Conservation (phyloP, 2,329 filamentous ascomycete genomes). For the Botrytis aclada region DNA sequence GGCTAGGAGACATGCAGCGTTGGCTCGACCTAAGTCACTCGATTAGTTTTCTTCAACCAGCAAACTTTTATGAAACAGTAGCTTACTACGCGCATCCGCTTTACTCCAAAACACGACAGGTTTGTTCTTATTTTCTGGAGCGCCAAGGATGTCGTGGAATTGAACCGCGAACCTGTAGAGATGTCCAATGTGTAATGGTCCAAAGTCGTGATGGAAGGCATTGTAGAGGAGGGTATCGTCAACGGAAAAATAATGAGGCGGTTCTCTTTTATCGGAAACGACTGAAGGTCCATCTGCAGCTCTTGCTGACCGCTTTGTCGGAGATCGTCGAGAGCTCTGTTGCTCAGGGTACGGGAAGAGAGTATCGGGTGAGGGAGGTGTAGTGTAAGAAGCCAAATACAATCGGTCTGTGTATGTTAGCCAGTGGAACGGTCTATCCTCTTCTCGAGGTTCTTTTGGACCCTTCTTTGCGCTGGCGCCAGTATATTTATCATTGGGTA, state of each 20-base stretch:
- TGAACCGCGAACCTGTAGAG: constrained; percentile 94
- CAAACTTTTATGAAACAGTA: constrained; percentile 19
- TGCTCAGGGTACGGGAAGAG: constrained; percentile 75
- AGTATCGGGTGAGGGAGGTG: constrained; percentile 75
- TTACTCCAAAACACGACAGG: constrained; percentile 96
- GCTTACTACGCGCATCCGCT: constrained; percentile 83
- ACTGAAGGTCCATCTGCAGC: constrained; percentile 56
- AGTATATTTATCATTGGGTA: constrained; percentile 21
- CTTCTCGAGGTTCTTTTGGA: constrained; percentile 1
- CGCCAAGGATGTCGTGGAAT: constrained; percentile 91
- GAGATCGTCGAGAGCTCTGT: constrained; percentile 56
- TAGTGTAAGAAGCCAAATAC: constrained; percentile 89
- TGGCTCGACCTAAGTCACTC: constrained; percentile 67
- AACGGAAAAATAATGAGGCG: constrained; percentile 92
- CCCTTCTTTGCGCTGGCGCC: constrained; percentile 13
- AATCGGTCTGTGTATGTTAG: constrained; percentile 70
- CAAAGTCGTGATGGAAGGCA: constrained; percentile 97
- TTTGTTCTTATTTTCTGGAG: constrained; percentile 83
- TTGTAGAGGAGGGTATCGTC: constrained; percentile 94
- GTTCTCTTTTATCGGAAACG: constrained; percentile 47
- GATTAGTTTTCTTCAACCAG: constrained; percentile 28
- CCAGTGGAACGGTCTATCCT: constrained; percentile 30
- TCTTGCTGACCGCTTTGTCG: constrained; percentile 72
- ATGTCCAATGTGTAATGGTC: constrained; percentile 94
- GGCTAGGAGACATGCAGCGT: constrained; percentile 89